Evolutionary conservation across 1,284 basidiomycete species (phyloP).

Genomic region (Ustilago vetiveriae): DNA sequence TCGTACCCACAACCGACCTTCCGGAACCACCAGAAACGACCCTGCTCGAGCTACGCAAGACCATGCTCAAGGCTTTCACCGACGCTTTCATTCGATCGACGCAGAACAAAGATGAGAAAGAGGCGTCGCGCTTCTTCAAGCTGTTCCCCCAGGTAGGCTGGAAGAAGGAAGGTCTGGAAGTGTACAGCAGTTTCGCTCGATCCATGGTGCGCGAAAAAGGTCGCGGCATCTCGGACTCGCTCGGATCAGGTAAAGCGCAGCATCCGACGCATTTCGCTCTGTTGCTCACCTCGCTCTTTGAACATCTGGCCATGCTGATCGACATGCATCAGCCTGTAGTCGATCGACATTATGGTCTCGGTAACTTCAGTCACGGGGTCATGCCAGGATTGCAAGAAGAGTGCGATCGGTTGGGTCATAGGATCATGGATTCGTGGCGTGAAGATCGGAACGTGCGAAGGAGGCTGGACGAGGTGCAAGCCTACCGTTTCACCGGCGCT

Average conservation of each 20-base stretch:
- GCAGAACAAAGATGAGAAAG: constrained; percentile 74
- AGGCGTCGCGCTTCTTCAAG: constrained; percentile 93
- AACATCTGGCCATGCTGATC: constrained; percentile 92
- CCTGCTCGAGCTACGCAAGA: constrained; percentile 78
- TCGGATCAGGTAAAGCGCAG: constrained; percentile 43
- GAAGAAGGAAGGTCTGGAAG: constrained; percentile 85
- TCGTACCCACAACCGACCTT: constrained; percentile 87
- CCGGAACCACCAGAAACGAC: constrained; percentile 86
- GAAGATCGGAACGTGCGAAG: constrained; percentile 69
- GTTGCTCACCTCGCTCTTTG: constrained; percentile 81
- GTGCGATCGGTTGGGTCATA: constrained; percentile 82
- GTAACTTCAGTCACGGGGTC: constrained; percentile 69
- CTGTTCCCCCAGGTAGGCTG: constrained; percentile 90
- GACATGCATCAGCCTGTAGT: constrained; percentile 97
- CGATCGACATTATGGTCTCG: constrained; percentile 87
- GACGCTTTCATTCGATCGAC: constrained; percentile 82
- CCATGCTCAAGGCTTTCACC: constrained; percentile 81
- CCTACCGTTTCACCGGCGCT: constrained; percentile 46
- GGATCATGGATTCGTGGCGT: constrained; percentile 84
- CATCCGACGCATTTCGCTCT: constrained; percentile 48
- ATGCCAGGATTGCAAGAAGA: constrained; percentile 82
- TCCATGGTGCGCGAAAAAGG: constrained; percentile 75
- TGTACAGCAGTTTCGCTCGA: constrained; percentile 91
- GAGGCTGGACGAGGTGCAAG: constrained; percentile 31
- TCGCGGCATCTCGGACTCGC: constrained; percentile 33